A percentile compares a stretch with the other conserved stretches of the same genome.
phyloP scores from a whole-genome alignment of 116 monocot genomes.

The Iris pallida region DNA sequence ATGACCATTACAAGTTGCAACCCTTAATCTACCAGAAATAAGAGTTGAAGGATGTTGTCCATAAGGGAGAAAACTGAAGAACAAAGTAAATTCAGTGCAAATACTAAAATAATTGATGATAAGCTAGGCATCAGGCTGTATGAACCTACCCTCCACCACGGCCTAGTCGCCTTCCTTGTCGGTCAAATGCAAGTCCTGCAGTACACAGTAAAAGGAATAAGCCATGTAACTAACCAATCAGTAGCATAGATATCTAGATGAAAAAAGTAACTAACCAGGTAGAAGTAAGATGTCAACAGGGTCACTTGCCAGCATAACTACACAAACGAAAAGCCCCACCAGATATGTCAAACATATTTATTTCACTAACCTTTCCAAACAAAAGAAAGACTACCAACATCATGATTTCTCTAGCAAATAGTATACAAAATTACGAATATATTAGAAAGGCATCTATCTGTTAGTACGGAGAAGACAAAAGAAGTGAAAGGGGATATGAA shows the following conservation, averaged over 20 bases:
- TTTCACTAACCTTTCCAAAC: no score
- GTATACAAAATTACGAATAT: no score
- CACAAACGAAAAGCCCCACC: background rate
- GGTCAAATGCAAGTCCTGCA: slow-evolving; percentile 83
- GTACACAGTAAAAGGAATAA: slow-evolving; percentile 8
- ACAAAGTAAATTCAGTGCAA: background rate
- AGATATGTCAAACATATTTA: slow-evolving; percentile 6
- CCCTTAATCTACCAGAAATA: no score
- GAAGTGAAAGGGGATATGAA: no score
- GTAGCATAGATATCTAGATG: background rate
- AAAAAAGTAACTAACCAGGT: slow-evolving; percentile 50
- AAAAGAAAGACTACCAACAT: no score
- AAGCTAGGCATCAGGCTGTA: background rate
- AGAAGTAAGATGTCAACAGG: slow-evolving; percentile 80
- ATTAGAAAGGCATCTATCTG: no score
- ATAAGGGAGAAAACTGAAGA: background rate
- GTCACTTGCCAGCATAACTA: slow-evolving; percentile 66
- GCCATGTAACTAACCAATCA: background rate
- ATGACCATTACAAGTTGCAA: no score
- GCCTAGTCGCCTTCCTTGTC: slow-evolving; percentile 63
- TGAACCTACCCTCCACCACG: slow-evolving; percentile 88
- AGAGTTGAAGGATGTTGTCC: no score
- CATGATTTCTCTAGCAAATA: no score
- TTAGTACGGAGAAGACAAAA: no score
- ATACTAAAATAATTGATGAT: background rate